These are phyloP conservation scores for Septoria linicola DNA, from an alignment of 2,329 filamentous ascomycete genomes.

Conservation along the genomic window DNA sequence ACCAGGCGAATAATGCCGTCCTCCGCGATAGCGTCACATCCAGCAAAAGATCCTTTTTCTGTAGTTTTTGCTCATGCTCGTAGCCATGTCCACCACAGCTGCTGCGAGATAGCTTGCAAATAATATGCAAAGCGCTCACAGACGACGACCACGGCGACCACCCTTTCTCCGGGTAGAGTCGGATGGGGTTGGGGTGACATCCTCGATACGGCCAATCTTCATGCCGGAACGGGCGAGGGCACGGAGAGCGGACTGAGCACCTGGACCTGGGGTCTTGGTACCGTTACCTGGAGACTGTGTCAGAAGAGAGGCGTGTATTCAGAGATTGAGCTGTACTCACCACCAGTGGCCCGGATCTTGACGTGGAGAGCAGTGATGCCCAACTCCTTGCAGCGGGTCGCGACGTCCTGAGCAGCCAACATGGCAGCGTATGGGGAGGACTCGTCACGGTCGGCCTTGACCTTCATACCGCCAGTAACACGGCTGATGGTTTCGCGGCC, in stretches of 20 bases:
- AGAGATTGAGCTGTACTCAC: slow-evolving; percentile 52
- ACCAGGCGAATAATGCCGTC: slow-evolving; percentile 42
- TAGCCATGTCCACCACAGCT: slow-evolving; percentile 21
- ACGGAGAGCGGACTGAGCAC: slow-evolving; percentile 98
- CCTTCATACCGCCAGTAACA: slow-evolving; percentile 99
- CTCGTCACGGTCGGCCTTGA: slow-evolving; percentile 99
- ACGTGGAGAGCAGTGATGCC: slow-evolving; percentile 97
- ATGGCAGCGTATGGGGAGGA: slow-evolving; percentile 99
- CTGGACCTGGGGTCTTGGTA: slow-evolving; percentile 99
- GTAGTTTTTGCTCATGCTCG: slow-evolving; percentile 13
- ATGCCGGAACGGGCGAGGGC: slow-evolving; percentile 98
- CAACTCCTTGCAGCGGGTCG: slow-evolving; percentile 82
- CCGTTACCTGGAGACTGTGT: slow-evolving; percentile 68
- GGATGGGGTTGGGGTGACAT: slow-evolving; percentile 98
- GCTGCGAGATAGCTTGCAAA: slow-evolving; percentile 20
- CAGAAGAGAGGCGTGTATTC: not conserved
- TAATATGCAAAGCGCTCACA: slow-evolving; percentile 54
- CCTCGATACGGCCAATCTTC: slow-evolving; percentile 99
- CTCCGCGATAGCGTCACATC: slow-evolving; percentile 42
- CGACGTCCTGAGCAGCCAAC: slow-evolving; percentile 95
- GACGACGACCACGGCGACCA: slow-evolving; percentile 99
- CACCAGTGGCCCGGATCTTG: slow-evolving; percentile 99
- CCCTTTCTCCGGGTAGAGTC: slow-evolving; percentile 99
- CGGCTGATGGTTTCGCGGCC: slow-evolving; percentile 99
- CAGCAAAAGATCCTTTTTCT: slow-evolving; percentile 29